A percentile compares a stretch with the other conserved stretches of the same genome.
phyloP scores from a whole-genome alignment of 306 rosid genomes.

The Pterocarpus santalinus region DNA sequence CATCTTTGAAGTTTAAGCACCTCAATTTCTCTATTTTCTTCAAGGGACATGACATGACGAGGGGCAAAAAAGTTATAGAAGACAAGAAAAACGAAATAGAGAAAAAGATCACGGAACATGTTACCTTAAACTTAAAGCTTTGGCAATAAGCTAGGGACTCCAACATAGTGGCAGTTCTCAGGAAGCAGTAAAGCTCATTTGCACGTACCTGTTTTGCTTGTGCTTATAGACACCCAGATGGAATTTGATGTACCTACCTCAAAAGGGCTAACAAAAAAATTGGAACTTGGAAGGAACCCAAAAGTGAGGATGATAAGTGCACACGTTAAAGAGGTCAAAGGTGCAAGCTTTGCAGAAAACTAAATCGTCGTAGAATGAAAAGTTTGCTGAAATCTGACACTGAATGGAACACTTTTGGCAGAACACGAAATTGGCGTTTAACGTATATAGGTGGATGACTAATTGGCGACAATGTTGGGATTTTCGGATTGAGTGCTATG shows the following conservation, averaged over 20 bases:
- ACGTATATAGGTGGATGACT: not conserved
- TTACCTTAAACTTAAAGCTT: slow-evolving; percentile 83
- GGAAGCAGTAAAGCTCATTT: slow-evolving; percentile 56
- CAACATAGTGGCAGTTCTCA: slow-evolving; percentile 67
- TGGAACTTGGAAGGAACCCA: not conserved
- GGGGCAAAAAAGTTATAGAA: not conserved
- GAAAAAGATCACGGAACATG: not conserved
- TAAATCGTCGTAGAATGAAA: not conserved
- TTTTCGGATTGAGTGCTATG: slow-evolving; percentile 35
- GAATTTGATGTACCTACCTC: slow-evolving; percentile 2
- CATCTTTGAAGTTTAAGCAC: not conserved
- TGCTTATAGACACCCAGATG: not conserved
- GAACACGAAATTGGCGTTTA: not conserved
- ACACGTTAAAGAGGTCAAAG: not conserved
- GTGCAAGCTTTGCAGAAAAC: slow-evolving; percentile 16
- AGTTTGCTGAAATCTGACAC: not conserved
- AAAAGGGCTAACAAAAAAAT: not conserved
- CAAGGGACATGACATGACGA: not conserved
- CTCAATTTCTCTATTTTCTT: not conserved
- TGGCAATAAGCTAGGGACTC: slow-evolving; percentile 69
- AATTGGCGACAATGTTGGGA: not conserved
- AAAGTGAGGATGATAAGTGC: not conserved
- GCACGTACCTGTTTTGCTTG: not conserved
- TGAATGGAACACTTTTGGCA: not conserved
- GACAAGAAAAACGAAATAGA: not conserved